Conservation (phyloP, 2,329 filamentous ascomycete genomes). For the Beauveria sp. region DNA sequence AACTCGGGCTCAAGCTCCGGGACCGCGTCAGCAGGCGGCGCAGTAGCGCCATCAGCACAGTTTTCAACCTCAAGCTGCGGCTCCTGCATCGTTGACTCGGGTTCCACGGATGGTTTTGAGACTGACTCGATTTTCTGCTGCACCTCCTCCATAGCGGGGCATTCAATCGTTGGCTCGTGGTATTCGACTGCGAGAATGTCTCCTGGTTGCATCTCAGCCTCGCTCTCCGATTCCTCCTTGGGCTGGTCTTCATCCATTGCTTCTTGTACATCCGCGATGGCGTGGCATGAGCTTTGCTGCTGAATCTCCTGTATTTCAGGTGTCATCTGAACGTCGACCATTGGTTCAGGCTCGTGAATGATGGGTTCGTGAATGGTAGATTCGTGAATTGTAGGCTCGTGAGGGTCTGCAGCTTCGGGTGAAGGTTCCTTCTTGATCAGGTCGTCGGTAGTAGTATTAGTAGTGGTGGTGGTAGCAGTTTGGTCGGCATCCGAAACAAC, state of each 20-base stretch:
- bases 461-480: not conserved
- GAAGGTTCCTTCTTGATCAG: not conserved
- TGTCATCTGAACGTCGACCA: slow-evolving; percentile 1
- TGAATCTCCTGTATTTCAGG: slow-evolving; percentile 11
- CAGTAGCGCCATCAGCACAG: not conserved
- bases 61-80: not conserved
- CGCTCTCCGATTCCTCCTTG: slow-evolving; percentile 30
- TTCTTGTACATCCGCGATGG: not conserved
- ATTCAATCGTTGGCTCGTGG: not conserved
- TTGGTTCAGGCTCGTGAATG: slow-evolving; percentile 11
- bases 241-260: not conserved
- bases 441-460: not conserved
- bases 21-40: slow-evolving; percentile 11
- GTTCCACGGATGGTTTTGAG: not conserved
- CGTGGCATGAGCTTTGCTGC: slow-evolving; percentile 19
- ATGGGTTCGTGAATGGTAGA: not conserved
- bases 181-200: not conserved
- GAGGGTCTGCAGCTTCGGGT: slow-evolving; percentile 16
- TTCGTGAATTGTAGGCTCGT: not conserved
- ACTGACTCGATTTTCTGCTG: slow-evolving; percentile 7
- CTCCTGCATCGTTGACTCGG: not conserved
- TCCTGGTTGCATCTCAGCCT: slow-evolving; percentile 20
- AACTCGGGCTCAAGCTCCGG: slow-evolving; percentile 14
- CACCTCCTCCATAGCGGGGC: slow-evolving; percentile 15
- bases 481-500: not conserved